Conservation (phyloP, 345 rosid species). For the Syzygium oleosum region DNA sequence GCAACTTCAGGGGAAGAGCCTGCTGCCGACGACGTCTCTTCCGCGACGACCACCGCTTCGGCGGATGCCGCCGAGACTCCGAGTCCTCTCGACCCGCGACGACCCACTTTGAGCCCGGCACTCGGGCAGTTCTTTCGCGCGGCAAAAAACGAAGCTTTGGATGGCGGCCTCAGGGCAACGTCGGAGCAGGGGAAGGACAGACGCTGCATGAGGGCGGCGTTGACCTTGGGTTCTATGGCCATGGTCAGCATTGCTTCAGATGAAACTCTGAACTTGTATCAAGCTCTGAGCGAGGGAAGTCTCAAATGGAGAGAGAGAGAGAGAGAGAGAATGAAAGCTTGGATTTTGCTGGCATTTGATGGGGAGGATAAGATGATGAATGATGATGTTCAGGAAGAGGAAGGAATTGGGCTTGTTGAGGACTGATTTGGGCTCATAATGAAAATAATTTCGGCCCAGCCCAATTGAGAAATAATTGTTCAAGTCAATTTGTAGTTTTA, state of each 20-base stretch:
- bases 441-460: not conserved
- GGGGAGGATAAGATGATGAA: not conserved
- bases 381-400: not conserved
- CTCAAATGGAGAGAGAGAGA: not conserved
- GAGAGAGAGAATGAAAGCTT: not conserved
- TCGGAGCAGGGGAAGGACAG: slow-evolving; percentile 6
- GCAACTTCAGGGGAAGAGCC: slow-evolving; percentile 4
- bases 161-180: slow-evolving; percentile 22
- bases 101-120: slow-evolving; percentile 5
- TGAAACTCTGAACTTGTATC: not conserved
- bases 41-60: slow-evolving; percentile 3
- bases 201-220: slow-evolving; percentile 13
- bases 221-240: slow-evolving; percentile 19
- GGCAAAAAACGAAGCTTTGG: slow-evolving; percentile 4
- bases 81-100: slow-evolving; percentile 2
- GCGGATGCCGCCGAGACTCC: slow-evolving; percentile 20
- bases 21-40: slow-evolving; percentile 4
- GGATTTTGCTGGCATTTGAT: not conserved
- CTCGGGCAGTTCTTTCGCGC: slow-evolving; percentile 5
- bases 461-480: not conserved
- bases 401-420: not conserved
- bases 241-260: slow-evolving; percentile 10
- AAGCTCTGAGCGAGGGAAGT: not conserved
- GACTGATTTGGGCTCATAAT: not conserved
- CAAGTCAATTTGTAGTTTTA: not conserved